phyloP scores from a whole-genome alignment of 2,329 filamentous ascomycete species.

The Aspergillus carbonarius region DNA sequence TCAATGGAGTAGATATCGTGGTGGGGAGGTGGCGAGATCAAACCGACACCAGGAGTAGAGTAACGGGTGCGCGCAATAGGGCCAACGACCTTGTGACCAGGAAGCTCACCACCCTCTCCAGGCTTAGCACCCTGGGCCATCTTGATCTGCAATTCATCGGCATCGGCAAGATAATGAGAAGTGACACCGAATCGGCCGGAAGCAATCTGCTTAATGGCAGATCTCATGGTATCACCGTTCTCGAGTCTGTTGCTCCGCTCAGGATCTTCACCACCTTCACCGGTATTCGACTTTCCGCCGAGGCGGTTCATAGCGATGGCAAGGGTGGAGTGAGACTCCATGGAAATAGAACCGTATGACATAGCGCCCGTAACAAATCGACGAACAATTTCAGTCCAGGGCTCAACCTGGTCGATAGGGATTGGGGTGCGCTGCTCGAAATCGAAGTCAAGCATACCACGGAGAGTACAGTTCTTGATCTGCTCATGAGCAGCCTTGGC shows the following conservation, averaged over 20 bases:
- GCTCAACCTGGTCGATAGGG: constrained; percentile 94
- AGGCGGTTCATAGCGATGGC: constrained; percentile 96
- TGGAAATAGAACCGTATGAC: constrained; percentile 98
- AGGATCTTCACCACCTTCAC: constrained; percentile 93
- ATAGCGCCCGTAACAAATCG: constrained; percentile 96
- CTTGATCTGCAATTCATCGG: constrained; percentile 97
- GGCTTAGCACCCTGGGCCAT: constrained; percentile 99
- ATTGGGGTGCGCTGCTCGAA: constrained; percentile 83
- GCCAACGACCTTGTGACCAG: constrained; percentile 93
- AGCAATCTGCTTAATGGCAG: constrained; percentile 95
- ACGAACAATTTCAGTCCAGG: constrained; percentile 96
- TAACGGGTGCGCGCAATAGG: constrained; percentile 92
- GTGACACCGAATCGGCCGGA: constrained; percentile 96
- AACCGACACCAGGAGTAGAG: constrained; percentile 91
- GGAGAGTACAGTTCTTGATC: constrained; percentile 93
- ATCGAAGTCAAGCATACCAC: constrained; percentile 92
- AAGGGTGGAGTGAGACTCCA: constrained; percentile 95
- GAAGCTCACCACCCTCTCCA: constrained; percentile 94
- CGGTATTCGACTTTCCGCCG: constrained; percentile 95
- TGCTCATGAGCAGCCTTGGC: constrained; percentile 90
- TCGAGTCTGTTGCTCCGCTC: constrained; percentile 83
- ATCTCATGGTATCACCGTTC: constrained; percentile 95
- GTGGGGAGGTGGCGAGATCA: constrained; percentile 93
- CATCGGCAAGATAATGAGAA: constrained; percentile 88
- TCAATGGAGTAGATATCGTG: constrained; percentile 99